Conservation (phyloP, 1,139 yeast species). For the Ogataea hybrid region DNA sequence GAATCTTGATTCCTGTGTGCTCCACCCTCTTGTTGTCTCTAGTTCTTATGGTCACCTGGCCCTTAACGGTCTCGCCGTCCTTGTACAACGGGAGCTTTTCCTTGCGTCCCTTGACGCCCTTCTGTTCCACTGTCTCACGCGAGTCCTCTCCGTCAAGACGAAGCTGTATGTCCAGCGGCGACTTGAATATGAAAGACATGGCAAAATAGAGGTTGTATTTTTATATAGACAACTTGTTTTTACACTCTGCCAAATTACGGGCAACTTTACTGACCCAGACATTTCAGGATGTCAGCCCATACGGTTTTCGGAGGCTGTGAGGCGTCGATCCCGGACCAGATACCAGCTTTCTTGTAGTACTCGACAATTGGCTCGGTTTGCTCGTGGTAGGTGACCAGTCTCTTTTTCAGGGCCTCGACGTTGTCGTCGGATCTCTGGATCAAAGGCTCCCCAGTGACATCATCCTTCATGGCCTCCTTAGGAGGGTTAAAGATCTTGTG, state of each 20-base stretch:
- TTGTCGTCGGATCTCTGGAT: conserved; percentile 99
- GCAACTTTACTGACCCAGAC: conserved; percentile 54
- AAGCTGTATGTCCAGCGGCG: conserved; percentile 90
- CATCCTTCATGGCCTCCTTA: conserved; percentile 91
- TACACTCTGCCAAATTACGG: conserved; percentile 8
- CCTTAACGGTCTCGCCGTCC: conserved; percentile 91
- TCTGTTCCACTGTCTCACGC: conserved; percentile 72
- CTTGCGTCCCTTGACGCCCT: conserved; percentile 56
- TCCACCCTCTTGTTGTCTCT: conserved; percentile 89
- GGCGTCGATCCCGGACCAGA: conserved; percentile 97
- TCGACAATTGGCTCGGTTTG: conserved; percentile 99
- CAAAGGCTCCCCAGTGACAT: conserved; percentile 92
- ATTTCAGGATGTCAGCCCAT: conserved; percentile 85
- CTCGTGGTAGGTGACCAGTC: conserved; percentile 90
- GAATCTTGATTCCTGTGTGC: conserved; percentile 86
- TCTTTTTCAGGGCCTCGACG: conserved; percentile 92
- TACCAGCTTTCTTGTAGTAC: conserved; percentile 89
- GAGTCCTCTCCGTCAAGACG: conserved; percentile 81
- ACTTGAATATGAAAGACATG: conserved; percentile 72
- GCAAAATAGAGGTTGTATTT: conserved; percentile 3
- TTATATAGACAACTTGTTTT: conserved; percentile 7
- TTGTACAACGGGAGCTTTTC: conserved; percentile 80
- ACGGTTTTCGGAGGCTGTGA: conserved; percentile 88
- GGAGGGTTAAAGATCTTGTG: conserved; percentile 99
- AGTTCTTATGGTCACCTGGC: conserved; percentile 80